Conservation (phyloP, 768 basidiomycete species). For the Pisolithus sp. region DNA sequence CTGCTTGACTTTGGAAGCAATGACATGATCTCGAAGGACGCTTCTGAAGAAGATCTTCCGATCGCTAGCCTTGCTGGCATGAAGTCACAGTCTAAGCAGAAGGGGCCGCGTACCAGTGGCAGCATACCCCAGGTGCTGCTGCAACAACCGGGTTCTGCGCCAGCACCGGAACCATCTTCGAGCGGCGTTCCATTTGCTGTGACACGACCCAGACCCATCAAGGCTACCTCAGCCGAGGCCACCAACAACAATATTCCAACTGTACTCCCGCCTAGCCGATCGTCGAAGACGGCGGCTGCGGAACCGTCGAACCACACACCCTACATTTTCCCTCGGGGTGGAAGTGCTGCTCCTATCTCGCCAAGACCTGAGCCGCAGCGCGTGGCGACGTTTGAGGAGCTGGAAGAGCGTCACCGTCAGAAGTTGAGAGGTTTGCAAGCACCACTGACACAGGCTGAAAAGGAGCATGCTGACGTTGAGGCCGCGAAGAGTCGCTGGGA, state of each 20-base stretch:
- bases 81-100: constrained; percentile 14
- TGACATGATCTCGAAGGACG: constrained; percentile 27
- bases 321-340: constrained; percentile 41
- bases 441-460: constrained; percentile 75
- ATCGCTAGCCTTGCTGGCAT: constrained; percentile 19
- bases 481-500: constrained; percentile 84
- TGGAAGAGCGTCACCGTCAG: constrained; percentile 79
- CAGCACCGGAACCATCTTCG: constrained; percentile 15
- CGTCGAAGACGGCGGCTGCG: constrained; percentile 30
- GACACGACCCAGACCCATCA: constrained; percentile 15
- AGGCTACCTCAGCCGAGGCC: constrained; percentile 10
- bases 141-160: constrained; percentile 26
- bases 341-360: constrained; percentile 35
- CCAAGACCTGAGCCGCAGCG: constrained; percentile 46
- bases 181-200: constrained; percentile 19
- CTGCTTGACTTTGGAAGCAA: constrained; percentile 40
- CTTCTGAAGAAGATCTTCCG: constrained; percentile 30
- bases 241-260: constrained; percentile 24
- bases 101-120: constrained; percentile 13
- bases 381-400: constrained; percentile 79
- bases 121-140: constrained; percentile 23
- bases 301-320: constrained; percentile 33
- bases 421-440: constrained; percentile 78
- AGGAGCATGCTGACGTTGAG: constrained; percentile 67
- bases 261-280: constrained; percentile 24